These are phyloP conservation scores for Trametes versicolor DNA, from an alignment of 1,284 basidiomycete species.

Conservation along the genomic window DNA sequence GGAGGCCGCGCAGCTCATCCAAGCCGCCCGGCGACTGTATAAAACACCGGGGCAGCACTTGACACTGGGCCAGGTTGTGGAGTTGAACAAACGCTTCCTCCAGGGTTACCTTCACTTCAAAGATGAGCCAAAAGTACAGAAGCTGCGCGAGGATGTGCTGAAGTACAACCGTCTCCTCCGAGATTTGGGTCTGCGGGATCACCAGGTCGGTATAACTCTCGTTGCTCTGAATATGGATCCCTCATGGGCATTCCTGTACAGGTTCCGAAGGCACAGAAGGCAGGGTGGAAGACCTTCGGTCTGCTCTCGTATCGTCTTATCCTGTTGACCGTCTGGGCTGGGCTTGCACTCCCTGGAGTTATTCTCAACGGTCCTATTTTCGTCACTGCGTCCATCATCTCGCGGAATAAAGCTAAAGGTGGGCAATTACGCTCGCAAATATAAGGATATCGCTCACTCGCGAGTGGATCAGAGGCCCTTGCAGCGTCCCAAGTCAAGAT, in stretches of 20 bases:
- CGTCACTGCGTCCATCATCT: conserved; percentile 91
- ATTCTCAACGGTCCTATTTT: conserved; percentile 97
- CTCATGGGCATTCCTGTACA: conserved; percentile 39
- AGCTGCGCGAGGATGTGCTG: conserved; percentile 86
- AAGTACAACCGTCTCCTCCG: conserved; percentile 93
- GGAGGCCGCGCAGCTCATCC: conserved; percentile 73
- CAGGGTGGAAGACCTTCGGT: conserved; percentile 88
- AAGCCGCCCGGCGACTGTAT: conserved; percentile 95
- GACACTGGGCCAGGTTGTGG: conserved; percentile 96
- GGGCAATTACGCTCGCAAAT: conserved; percentile 23
- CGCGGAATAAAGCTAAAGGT: conserved; percentile 93
- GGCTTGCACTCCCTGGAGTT: conserved; percentile 93
- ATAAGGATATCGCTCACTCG: not conserved
- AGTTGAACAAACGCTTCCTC: conserved; percentile 94
- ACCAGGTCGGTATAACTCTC: conserved; percentile 73
- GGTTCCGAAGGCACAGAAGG: conserved; percentile 86
- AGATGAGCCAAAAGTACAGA: conserved; percentile 91
- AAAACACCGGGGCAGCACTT: conserved; percentile 95
- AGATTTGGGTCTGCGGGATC: conserved; percentile 96
- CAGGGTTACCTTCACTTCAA: conserved; percentile 96
- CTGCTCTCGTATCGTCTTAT: conserved; percentile 88
- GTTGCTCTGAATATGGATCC: not conserved
- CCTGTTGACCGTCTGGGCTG: conserved; percentile 86
- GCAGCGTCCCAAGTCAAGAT: conserved; percentile 97
- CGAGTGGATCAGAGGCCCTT: conserved; percentile 80